Conservation (phyloP, 2,329 filamentous ascomycete species). For the Colletotrichum sp. region DNA sequence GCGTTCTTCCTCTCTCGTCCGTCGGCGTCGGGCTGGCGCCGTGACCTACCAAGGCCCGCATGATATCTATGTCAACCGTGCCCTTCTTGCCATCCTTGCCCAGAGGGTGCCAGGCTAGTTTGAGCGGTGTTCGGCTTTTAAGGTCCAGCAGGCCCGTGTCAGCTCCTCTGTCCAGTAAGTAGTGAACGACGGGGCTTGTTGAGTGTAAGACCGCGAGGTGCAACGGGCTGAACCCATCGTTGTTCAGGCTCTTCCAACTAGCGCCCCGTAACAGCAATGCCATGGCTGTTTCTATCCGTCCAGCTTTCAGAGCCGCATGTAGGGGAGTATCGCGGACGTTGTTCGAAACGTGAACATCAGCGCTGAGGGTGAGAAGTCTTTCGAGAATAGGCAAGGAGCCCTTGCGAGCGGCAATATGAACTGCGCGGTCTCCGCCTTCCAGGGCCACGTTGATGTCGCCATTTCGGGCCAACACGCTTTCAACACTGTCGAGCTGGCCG, state of each 20-base stretch:
- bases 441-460: background rate
- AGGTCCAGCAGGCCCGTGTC: background rate
- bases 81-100: background rate
- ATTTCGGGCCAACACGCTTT: background rate
- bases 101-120: background rate
- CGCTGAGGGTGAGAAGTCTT: background rate
- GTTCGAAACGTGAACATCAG: background rate
- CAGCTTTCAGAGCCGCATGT: background rate
- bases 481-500: background rate
- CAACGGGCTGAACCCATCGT: background rate
- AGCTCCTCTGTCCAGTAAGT: background rate
- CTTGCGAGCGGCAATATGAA: background rate
- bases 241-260: background rate
- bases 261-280: background rate
- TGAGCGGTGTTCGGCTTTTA: background rate
- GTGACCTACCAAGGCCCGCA: background rate
- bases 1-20: background rate
- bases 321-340: background rate
- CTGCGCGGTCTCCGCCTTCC: background rate
- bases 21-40: background rate
- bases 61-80: background rate
- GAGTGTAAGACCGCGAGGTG: background rate
- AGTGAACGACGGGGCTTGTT: background rate
- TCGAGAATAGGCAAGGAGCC: background rate
- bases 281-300: background rate